Percentiles rank a stretch among this genome's conserved stretches.
phyloP scores from a whole-genome alignment of 2,329 filamentous ascomycete species.

The Exophiala sp. region DNA sequence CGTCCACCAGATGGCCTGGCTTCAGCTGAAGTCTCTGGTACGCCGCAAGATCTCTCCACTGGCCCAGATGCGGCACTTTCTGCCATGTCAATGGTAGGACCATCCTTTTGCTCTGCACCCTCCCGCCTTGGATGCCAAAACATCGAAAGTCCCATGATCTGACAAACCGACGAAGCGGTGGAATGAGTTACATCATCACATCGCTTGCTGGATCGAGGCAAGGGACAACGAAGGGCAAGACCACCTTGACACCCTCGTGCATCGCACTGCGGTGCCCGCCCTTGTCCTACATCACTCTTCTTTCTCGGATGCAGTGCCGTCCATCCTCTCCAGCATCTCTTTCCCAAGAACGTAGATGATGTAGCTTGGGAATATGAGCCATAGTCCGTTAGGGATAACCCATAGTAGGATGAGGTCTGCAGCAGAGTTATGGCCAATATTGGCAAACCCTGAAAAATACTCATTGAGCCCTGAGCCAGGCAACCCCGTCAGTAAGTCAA shows the following conservation, averaged over 20 bases:
- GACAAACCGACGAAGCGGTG: not conserved
- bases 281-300: conserved; percentile 9
- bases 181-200: not conserved
- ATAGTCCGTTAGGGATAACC: conserved; percentile 61
- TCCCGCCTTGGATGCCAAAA: too few species aligned
- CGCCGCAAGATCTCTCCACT: too few species aligned
- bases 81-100: too few species aligned
- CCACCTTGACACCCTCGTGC: too few species aligned
- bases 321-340: conserved; percentile 54
- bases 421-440: conserved; percentile 57
- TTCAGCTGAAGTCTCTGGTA: not conserved
- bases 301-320: conserved; percentile 15
- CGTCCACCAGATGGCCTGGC: too few species aligned
- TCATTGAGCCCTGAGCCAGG: conserved; percentile 52
- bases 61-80: too few species aligned
- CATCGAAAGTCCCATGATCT: not conserved
- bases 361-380: conserved; percentile 59
- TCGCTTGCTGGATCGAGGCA: not conserved
- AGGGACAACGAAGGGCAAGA: not conserved
- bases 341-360: conserved; percentile 55
- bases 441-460: conserved; percentile 53
- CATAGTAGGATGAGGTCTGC: conserved; percentile 52
- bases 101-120: not conserved
- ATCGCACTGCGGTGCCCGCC: too few species aligned
- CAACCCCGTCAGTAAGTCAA: too few species aligned